These are phyloP conservation scores for Flaveria robusta DNA, from an alignment of 129 eudicot genomes.

Conservation along the genomic window DNA sequence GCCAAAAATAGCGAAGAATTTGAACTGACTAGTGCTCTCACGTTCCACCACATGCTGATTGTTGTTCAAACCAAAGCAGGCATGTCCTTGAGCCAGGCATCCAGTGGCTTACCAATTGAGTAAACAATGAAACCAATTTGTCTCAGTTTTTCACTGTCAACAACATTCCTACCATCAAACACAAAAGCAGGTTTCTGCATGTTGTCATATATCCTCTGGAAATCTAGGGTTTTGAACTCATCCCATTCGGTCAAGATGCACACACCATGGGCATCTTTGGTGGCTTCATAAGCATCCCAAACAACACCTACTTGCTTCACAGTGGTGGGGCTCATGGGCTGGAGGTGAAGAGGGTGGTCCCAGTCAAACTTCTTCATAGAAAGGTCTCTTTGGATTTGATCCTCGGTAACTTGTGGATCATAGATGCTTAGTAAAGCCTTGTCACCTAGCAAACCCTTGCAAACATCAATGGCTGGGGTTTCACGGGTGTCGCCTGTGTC, in stretches of 20 bases:
- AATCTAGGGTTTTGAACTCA: conserved; percentile 78
- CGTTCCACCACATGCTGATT: conserved; percentile 25
- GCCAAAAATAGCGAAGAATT: conserved; percentile 48
- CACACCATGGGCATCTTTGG: conserved; percentile 77
- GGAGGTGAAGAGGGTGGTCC: conserved; percentile 95
- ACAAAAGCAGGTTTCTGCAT: conserved; percentile 92
- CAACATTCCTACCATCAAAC: conserved; percentile 83
- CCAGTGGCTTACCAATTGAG: conserved; percentile 91
- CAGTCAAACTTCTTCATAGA: conserved; percentile 83
- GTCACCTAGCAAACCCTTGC: conserved; percentile 81
- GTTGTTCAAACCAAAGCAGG: conserved; percentile 62
- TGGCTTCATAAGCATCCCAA: conserved; percentile 86
- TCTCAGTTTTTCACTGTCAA: conserved; percentile 60
- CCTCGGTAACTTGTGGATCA: conserved; percentile 89
- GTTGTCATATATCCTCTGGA: conserved; percentile 70
- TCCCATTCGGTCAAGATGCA: conserved; percentile 91
- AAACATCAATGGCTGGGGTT: conserved; percentile 89
- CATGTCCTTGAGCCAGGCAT: conserved; percentile 93
- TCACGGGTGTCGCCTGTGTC: conserved; percentile 86
- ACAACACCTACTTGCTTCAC: conserved; percentile 73
- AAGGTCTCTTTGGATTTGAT: conserved; percentile 83
- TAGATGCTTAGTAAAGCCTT: conserved; percentile 80
- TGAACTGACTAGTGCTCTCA: conserved; percentile 34
- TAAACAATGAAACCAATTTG: conserved; percentile 83
- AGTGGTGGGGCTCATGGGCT: conserved; percentile 90